These are phyloP conservation scores for Neofusicoccum sp. DNA, from an alignment of 2,329 filamentous ascomycete genomes.

Conservation along the genomic window DNA sequence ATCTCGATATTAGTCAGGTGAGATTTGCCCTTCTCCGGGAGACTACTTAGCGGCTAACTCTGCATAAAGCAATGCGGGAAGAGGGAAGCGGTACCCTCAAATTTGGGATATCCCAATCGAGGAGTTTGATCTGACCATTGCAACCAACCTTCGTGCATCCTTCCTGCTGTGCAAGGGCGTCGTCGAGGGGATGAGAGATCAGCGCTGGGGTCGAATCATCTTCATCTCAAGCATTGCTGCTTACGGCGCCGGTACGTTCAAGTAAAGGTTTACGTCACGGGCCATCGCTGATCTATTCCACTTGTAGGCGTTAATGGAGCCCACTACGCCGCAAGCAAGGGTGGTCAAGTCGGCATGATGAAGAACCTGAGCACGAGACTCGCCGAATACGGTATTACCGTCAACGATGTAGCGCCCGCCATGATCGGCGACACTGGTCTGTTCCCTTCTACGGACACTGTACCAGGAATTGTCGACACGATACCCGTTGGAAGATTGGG, in stretches of 20 bases:
- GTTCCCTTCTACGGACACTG: constrained; percentile 27
- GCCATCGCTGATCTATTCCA: constrained; percentile 58
- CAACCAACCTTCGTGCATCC: constrained; percentile 63
- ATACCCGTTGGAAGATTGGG: constrained; percentile 31
- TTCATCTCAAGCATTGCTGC: constrained; percentile 67
- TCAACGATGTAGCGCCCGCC: constrained; percentile 69
- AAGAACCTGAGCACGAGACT: constrained; percentile 63
- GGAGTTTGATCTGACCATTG: constrained; percentile 66
- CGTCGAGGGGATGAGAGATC: constrained; percentile 62
- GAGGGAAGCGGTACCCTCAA: constrained; percentile 62
- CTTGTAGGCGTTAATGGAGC: constrained; percentile 33
- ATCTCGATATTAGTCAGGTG: constrained; percentile 62
- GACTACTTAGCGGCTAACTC: not conserved
- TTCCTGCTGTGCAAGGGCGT: constrained; percentile 64
- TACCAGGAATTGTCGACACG: constrained; percentile 27
- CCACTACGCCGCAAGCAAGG: constrained; percentile 63
- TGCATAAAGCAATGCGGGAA: constrained; percentile 58
- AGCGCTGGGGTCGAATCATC: constrained; percentile 65
- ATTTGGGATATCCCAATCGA: constrained; percentile 61
- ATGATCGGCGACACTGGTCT: constrained; percentile 61
- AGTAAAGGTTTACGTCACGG: constrained; percentile 28
- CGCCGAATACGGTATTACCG: constrained; percentile 63
- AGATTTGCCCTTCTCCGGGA: constrained; percentile 32
- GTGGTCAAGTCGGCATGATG: constrained; percentile 66
- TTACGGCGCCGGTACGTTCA: constrained; percentile 53